phyloP scores from a whole-genome alignment of 257 asterid species.

The Marsdenia floribunda region DNA sequence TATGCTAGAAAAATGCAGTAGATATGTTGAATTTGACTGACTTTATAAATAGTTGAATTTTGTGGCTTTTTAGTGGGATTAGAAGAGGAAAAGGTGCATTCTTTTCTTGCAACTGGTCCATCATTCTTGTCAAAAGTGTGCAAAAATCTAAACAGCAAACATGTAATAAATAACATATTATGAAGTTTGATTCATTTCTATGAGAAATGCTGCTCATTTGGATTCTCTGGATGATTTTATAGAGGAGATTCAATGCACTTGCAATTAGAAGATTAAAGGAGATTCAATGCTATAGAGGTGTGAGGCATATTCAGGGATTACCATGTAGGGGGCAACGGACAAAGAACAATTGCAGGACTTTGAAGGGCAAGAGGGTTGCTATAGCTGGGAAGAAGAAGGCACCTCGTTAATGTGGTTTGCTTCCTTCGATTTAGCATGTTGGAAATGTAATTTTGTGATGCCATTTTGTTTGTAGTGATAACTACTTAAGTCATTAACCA shows the following conservation, averaged over 20 bases:
- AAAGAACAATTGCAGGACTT: slow-evolving; percentile 85
- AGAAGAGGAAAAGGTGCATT: neutral
- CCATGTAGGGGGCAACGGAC: slow-evolving; percentile 97
- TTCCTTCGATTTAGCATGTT: neutral
- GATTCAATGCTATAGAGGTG: slow-evolving; percentile 92
- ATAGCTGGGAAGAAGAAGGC: slow-evolving; percentile 89
- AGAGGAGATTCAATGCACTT: slow-evolving; percentile 90
- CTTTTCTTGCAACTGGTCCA: neutral
- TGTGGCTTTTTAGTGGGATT: neutral
- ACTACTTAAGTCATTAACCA: neutral
- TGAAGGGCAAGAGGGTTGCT: slow-evolving; percentile 87
- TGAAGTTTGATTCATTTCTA: neutral
- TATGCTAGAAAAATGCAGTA: neutral
- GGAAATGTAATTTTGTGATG: neutral
- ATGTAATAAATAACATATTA: neutral
- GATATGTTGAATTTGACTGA: neutral
- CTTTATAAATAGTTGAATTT: neutral
- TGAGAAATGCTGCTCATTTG: slow-evolving; percentile 10
- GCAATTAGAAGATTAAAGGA: slow-evolving; percentile 88
- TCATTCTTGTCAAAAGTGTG: neutral
- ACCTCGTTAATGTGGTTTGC: slow-evolving; percentile 24
- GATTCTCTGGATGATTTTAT: slow-evolving; percentile 1
- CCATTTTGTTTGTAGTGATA: neutral
- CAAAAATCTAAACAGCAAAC: neutral
- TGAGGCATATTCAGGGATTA: slow-evolving; percentile 83